Percentiles rank a stretch among this genome's conserved stretches.
These are phyloP conservation scores for Erodium maritimum DNA, from an alignment of 345 rosid species.

Conservation along the genomic window DNA sequence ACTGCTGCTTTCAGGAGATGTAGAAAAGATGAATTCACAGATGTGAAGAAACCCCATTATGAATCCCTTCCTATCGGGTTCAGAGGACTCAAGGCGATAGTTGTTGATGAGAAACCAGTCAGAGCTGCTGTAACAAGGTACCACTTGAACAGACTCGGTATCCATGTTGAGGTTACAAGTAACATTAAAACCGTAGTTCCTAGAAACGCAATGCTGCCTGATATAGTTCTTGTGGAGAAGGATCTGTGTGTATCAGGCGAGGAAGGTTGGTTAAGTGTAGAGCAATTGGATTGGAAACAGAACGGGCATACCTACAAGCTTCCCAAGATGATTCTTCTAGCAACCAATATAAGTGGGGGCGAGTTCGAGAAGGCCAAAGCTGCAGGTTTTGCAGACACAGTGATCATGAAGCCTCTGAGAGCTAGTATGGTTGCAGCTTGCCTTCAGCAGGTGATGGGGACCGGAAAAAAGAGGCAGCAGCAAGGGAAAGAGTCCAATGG, in stretches of 20 bases:
- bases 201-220: conserved; percentile 33
- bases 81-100: conserved; percentile 66
- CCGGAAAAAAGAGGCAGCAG: conserved; percentile 48
- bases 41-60: conserved; percentile 35
- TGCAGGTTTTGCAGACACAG: conserved; percentile 82
- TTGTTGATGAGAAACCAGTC: conserved; percentile 78
- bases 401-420: conserved; percentile 85
- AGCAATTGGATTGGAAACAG: conserved; percentile 29
- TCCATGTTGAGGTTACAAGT: conserved; percentile 52
- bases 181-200: too few species aligned
- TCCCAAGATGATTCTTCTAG: conserved; percentile 59
- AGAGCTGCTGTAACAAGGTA: conserved; percentile 85
- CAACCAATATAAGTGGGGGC: conserved; percentile 50
- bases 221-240: conserved; percentile 77
- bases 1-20: conserved; percentile 51
- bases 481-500: conserved; percentile 32
- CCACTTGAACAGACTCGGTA: conserved; percentile 89
- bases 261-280: conserved; percentile 30
- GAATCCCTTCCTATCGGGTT: conserved; percentile 64
- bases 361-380: conserved; percentile 68
- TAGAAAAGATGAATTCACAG: conserved; percentile 19
- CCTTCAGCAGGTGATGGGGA: conserved; percentile 68
- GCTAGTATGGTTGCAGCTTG: conserved; percentile 97
- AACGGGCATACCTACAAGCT: conserved; percentile 26
- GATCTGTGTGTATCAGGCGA: conserved; percentile 64